Percentiles rank a stretch among this genome's conserved stretches.
Evolutionary conservation across 2,329 filamentous ascomycete species (phyloP).

Genomic region (Daldinia eschscholtzii): DNA sequence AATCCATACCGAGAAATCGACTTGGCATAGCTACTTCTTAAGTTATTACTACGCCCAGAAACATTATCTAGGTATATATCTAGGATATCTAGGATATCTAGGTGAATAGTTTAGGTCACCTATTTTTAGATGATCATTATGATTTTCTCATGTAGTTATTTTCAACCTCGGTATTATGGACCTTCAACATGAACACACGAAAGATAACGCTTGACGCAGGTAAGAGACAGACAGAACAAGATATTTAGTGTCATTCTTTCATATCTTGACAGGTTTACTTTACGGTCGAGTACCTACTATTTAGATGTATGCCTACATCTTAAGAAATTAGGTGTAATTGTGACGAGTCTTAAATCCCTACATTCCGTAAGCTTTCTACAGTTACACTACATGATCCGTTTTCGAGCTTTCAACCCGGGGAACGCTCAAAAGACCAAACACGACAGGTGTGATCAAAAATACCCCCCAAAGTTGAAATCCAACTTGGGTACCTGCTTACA

Average conservation of each 20-base stretch:
- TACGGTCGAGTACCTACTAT: background rate
- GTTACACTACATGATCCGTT: background rate
- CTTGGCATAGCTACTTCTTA: constrained; percentile 5
- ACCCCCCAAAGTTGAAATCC: no score
- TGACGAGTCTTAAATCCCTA: background rate
- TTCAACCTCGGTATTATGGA: background rate
- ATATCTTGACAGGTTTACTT: background rate
- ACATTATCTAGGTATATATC: background rate
- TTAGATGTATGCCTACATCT: background rate
- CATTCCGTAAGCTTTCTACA: background rate
- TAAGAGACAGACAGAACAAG: background rate
- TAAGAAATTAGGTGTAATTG: background rate
- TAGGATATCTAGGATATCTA: no score
- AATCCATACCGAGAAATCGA: constrained; percentile 24
- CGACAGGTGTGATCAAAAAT: background rate
- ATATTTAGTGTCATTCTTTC: background rate
- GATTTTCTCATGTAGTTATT: no score
- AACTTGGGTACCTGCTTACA: no score
- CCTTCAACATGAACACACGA: background rate
- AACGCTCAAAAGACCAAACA: background rate
- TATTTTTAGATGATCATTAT: background rate
- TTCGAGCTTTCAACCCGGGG: background rate
- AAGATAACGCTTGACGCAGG: background rate
- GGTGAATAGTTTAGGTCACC: background rate
- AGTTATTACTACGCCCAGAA: background rate